Evolutionary conservation across 169 alveolate species (phyloP).

Genomic region (Eimeria maxima): DNA sequence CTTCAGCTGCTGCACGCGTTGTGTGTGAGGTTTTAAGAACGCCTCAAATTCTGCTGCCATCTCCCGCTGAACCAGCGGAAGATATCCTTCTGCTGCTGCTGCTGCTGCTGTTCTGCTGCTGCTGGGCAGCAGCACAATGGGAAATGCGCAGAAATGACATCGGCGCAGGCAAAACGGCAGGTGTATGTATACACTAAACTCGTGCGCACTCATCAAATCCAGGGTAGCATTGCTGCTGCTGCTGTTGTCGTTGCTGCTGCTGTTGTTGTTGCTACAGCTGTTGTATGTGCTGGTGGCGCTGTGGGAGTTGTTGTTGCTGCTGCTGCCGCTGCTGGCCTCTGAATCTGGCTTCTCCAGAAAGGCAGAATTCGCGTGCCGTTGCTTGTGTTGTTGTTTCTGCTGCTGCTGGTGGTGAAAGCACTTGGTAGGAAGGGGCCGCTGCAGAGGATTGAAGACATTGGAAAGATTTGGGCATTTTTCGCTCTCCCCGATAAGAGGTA

Average conservation of each 20-base stretch:
- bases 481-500: not conserved
- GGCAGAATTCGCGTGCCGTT: not conserved
- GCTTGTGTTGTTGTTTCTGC: not conserved
- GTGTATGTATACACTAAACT: constrained; percentile 60
- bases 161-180: constrained; percentile 67
- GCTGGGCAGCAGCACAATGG: constrained; percentile 49
- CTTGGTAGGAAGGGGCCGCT: not conserved
- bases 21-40: constrained; percentile 25
- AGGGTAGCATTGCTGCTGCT: not conserved
- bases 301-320: not conserved
- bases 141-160: constrained; percentile 55
- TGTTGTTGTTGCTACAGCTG: constrained; percentile 11
- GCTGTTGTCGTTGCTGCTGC: constrained; percentile 15
- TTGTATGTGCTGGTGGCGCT: not conserved
- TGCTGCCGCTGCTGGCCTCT: constrained; percentile 6
- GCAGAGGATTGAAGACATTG: not conserved
- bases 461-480: not conserved
- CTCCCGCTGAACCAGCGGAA: constrained; percentile 66
- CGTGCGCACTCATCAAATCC: not conserved
- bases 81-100: constrained; percentile 53
- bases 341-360: not conserved
- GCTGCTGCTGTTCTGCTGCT: constrained; percentile 70
- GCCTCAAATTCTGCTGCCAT: constrained; percentile 39
- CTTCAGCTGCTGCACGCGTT: constrained; percentile 50
- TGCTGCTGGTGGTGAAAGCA: not conserved